Base-by-base conservation (phyloP, 768 basidiomycete genomes). In the Lyophyllum semitale region DNA sequence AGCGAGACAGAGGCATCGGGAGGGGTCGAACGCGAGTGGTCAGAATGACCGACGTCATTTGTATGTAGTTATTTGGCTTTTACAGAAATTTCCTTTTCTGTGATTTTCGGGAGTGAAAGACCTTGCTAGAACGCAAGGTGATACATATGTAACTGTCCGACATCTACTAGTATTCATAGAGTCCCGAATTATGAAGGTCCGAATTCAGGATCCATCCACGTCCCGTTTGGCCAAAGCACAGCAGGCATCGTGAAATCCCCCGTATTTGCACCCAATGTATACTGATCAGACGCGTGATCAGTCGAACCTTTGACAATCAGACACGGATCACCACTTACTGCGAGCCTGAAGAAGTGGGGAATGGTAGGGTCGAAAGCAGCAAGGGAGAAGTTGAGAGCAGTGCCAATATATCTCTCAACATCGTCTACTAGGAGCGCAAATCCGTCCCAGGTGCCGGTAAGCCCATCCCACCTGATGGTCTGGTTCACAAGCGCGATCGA, bases 191-290 rank as follows among this genome's bases (percentile, higher is more conserved):
- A 74, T 27, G 88, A 85, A 46, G 88, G 77, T n/a, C 92, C 93
- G 11, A 84, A 76, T 18, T 75, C 69, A 22, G 93, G 85, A 66
- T 91, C 80, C 40, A 84, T 77, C 90, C 90, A 94, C 15, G 90
- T 91, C 48, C 89, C 88, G 66, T 94, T 93, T 2, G 86, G 83
- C 77, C 83, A 88, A 48, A 90, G 71, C 3, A 81, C 85, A 7
- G 89, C 91, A 6, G 91, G 78, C 76, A 81, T 89, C 0, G 93
- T 92, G 62, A 89, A 95, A 69, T 93, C 91, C 15, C 90, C 91
- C 11, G 80, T 66, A 17, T 61, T 63, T 17, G 76, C 78, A 1
- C 68, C 62, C 15, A 65, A 78, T 17, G 75, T 78, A 52, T 79
- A 84, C 85, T 89, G 64, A 26, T 49, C 18, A 32, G 48, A 59